Evolutionary conservation across 2,329 filamentous ascomycete genomes (phyloP).

Genomic region (Pseudogymnoascus sp.): DNA sequence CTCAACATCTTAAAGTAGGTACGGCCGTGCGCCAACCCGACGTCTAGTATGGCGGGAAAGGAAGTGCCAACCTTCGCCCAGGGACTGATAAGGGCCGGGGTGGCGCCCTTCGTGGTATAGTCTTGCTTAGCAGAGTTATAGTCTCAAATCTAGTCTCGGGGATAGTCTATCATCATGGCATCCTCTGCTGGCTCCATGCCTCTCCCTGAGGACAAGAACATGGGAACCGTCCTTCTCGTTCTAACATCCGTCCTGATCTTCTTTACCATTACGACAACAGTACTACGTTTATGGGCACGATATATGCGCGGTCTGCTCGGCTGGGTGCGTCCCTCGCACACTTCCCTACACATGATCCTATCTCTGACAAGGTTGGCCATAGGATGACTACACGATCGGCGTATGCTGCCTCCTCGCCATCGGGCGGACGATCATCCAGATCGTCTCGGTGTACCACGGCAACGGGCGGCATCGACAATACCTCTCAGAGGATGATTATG

Average conservation of each 20-base stretch:
- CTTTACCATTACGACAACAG: constrained; percentile 28
- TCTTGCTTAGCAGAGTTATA: not conserved
- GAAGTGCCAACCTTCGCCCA: not conserved
- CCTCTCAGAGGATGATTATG: constrained; percentile 27
- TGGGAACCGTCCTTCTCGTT: constrained; percentile 27
- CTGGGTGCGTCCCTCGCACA: constrained; percentile 17
- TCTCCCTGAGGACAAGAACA: constrained; percentile 6
- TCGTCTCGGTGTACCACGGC: constrained; percentile 28
- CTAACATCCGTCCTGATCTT: constrained; percentile 29
- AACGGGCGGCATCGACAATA: constrained; percentile 34
- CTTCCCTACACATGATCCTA: not conserved
- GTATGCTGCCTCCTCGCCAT: constrained; percentile 26
- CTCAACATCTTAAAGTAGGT: not conserved
- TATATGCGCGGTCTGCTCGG: constrained; percentile 25
- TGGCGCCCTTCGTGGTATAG: not conserved
- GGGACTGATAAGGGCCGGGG: not conserved
- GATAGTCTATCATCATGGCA: not conserved
- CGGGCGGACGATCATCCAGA: constrained; percentile 28
- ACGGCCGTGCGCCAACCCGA: not conserved
- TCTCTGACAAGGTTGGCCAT: not conserved
- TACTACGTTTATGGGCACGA: constrained; percentile 28
- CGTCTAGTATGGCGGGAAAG: not conserved
- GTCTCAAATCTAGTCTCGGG: not conserved
- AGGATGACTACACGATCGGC: constrained; percentile 33
- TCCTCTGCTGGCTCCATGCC: not conserved